Base-by-base conservation (phyloP, 2,329 filamentous ascomycete species). In the Emericellopsis cladophorae region DNA sequence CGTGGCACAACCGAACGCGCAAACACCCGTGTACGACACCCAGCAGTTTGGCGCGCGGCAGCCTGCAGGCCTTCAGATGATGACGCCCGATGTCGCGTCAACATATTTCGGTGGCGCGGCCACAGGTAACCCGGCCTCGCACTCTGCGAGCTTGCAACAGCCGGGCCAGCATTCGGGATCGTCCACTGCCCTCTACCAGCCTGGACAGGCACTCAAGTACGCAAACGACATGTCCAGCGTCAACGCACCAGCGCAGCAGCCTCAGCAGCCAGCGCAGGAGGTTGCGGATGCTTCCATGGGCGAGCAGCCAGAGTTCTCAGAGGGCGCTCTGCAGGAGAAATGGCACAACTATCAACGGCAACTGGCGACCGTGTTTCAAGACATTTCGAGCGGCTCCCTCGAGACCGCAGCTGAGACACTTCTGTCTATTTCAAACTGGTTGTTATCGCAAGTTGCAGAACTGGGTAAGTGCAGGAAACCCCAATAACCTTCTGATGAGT, bases 41-140 rank as follows among this genome's bases (percentile, higher is more conserved):
- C 76, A 80, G 57, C 81, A 81, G 56, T 93, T 87, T 66, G 73
- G 80, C 54, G 68, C 79, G 51, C 80, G 83, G 67, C 84, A 87
- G 56, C 75, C 81, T 64, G 77, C 82, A 70, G 76, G 74, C 45
- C 76, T 92, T 64, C 83, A 87, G 58, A 84, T 87, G 64, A 69
- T 76, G 58, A 48, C 56, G 32, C 55, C 56, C 7, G 59, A 62
- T 39, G 57, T 61, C 38, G 50, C 81, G 56, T 71, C 81, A 65
- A 81, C 82, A 55, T 95, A 92, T 68, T 89, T 87, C 62, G 34
- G 47, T 41, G 12, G 26, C 26, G 4, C 26, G 12, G 53, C 60
- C 15, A 41, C 53, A 37, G 52, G 52, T 31, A 51, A 73, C 47
- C 68, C 79, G 44, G 70, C 72, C 50, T 65, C 81, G 26, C 63